A percentile compares a stretch with the other conserved stretches of the same genome.
phyloP scores from a whole-genome alignment of 768 basidiomycete genomes.

The Infundibulicybe gibba region DNA sequence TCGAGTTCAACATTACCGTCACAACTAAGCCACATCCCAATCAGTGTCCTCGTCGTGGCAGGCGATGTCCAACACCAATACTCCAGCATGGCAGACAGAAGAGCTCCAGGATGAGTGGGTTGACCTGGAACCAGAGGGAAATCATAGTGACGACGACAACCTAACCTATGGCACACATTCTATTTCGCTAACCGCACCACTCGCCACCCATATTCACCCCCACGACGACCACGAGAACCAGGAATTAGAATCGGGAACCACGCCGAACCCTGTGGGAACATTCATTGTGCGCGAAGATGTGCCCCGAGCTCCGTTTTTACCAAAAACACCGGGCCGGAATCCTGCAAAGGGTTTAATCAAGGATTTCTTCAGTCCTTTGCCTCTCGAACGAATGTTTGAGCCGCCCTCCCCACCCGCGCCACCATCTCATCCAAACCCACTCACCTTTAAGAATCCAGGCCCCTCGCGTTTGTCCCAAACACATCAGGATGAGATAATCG shows the following conservation, averaged over 20 bases:
- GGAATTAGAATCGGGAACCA: slow-evolving; percentile 18
- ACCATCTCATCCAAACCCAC: slow-evolving; percentile 5
- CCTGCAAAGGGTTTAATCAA: slow-evolving; percentile 58
- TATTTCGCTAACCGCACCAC: slow-evolving; percentile 56
- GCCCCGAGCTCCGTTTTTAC: slow-evolving; percentile 48
- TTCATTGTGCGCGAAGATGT: slow-evolving; percentile 74
- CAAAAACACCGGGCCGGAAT: slow-evolving; percentile 61
- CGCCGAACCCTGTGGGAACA: slow-evolving; percentile 50
- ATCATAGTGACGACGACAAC: slow-evolving; percentile 29
- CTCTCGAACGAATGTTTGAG: slow-evolving; percentile 90
- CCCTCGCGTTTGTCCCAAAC: slow-evolving; percentile 2
- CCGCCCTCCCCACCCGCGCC: slow-evolving; percentile 76
- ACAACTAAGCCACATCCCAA: background rate
- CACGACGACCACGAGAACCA: slow-evolving; percentile 31
- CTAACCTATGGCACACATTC: slow-evolving; percentile 42
- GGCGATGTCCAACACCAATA: slow-evolving; percentile 24
- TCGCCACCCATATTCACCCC: slow-evolving; percentile 50
- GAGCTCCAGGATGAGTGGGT: slow-evolving; percentile 93
- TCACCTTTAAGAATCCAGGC: slow-evolving; percentile 6
- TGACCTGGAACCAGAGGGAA: slow-evolving; percentile 49
- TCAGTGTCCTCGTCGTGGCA: slow-evolving; percentile 12
- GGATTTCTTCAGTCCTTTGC: slow-evolving; percentile 85
- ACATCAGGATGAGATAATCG: slow-evolving; percentile 35
- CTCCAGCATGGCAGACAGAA: slow-evolving; percentile 82
- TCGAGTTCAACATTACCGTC: slow-evolving; percentile 1